These are phyloP conservation scores for Phascolomyces articulosus DNA, from an alignment of 371 early-diverging fungal genomes.

Conservation along the genomic window DNA sequence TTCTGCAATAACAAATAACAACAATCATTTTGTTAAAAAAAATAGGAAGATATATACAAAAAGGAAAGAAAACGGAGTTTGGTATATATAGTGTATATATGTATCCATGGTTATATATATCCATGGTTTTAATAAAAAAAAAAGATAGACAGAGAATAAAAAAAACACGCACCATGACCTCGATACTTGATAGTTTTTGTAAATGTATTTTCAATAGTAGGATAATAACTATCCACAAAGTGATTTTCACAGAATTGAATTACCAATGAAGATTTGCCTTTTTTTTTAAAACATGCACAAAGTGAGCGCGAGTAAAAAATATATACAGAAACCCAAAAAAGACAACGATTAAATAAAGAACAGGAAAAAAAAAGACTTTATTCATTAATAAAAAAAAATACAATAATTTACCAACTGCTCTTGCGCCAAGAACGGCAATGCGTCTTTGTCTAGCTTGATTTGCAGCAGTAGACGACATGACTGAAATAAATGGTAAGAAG, in stretches of 20 bases:
- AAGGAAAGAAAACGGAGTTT: background rate
- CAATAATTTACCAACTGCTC: constrained; percentile 78
- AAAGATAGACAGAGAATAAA: background rate
- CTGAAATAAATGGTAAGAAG: background rate
- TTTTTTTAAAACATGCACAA: background rate
- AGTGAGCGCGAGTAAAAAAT: background rate
- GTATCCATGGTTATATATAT: too few relatives aligned
- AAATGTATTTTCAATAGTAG: constrained; percentile 93
- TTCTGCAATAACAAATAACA: constrained; percentile 41
- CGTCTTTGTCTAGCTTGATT: constrained; percentile 58
- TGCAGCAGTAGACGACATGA: constrained; percentile 16
- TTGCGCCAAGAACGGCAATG: constrained; percentile 80
- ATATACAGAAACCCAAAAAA: too few relatives aligned
- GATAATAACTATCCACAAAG: constrained; percentile 92
- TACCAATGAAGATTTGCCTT: constrained; percentile 90
- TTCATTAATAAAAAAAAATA: too few relatives aligned
- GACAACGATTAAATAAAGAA: too few relatives aligned
- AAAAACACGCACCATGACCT: constrained; percentile 55
- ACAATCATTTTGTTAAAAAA: background rate
- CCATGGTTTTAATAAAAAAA: background rate
- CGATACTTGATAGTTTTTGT: constrained; percentile 83
- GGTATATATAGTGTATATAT: background rate
- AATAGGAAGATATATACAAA: too few relatives aligned
- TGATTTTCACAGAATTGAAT: constrained; percentile 94
- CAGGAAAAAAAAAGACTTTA: background rate